Base-by-base conservation (phyloP, 2,329 filamentous ascomycete genomes). In the Passalora sequoiae region DNA sequence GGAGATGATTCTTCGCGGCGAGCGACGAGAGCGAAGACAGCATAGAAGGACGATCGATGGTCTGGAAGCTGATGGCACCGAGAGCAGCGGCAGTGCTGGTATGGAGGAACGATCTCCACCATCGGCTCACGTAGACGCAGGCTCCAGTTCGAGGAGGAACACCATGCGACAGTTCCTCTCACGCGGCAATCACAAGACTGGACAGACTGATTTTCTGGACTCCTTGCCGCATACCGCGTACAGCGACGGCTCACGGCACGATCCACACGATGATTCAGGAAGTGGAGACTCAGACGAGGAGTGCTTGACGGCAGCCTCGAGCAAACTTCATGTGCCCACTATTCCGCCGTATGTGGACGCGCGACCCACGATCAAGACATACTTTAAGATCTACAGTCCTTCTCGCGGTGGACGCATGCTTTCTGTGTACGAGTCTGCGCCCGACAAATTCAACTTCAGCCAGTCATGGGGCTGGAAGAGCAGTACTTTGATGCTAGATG, bases 401-500 rank as follows among this genome's bases (percentile, higher is more conserved):
- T 72, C 68, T 16, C 76, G 77, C 50, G 76, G 74, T n/a, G 76
- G 76, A 3, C 62, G 76, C 10, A 72, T 78, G 67, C 58, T 80
- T 25, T 75, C 70, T 39, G 75, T 79, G n/a, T 79, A 79, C 51
- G 75, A 78, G 50, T 72, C 68, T 33, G 75, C 75, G 4, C 76
- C 76, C 1, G 76, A 78, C 53, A 69, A 68, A 43, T 80, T 80
- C 59, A 78, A 78, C 54, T 78, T 78, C 57, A 74, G 70, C 35
- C 76, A 80, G 61, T 76, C 72, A 49, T 79, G 76, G 76, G 76
- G 76, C 1, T 79, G 76, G 76, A 78, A 77, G 67, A 77, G 74
- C 50, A 74, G 70, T 54, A 77, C 73, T n/a, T 60, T 79, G 49
- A 76, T 77, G 65, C 58, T 77, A 20, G 74, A 77, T 53, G 72